These are phyloP conservation scores for Pyrrhoderma lamaoense DNA, from an alignment of 1,284 basidiomycete species.

Conservation along the genomic window DNA sequence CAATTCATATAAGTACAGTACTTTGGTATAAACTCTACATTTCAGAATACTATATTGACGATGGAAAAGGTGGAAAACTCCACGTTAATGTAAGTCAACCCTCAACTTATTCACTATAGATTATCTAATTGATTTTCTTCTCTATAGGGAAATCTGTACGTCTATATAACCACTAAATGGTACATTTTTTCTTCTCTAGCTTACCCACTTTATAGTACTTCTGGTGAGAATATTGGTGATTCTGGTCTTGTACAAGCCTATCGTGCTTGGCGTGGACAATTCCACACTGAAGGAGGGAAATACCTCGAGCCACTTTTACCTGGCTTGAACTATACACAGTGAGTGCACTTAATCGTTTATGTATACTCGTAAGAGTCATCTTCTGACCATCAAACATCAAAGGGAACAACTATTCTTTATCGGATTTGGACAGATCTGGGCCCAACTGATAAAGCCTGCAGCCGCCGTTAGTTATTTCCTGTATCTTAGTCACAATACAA, in stretches of 20 bases:
- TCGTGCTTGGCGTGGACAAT: constrained; percentile 80
- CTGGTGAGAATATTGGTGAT: constrained; percentile 88
- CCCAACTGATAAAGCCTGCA: constrained; percentile 64
- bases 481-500: constrained; percentile 17
- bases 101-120: neutral
- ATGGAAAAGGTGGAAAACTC: constrained; percentile 77
- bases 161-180: constrained; percentile 8
- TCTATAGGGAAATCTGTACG: constrained; percentile 64
- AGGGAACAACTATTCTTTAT: constrained; percentile 86
- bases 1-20: neutral
- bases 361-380: too few species aligned
- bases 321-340: constrained; percentile 74
- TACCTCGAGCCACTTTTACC: constrained; percentile 64
- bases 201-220: constrained; percentile 46
- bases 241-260: constrained; percentile 79
- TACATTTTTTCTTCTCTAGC: neutral
- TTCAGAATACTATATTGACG: constrained; percentile 72
- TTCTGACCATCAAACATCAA: constrained; percentile 23
- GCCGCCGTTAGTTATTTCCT: constrained; percentile 46
- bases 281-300: constrained; percentile 42
- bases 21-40: neutral
- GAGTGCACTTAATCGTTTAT: too few species aligned
- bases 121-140: constrained; percentile 11
- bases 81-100: constrained; percentile 70
- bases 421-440: constrained; percentile 76